Base-by-base conservation (phyloP, 257 asterid genomes). In the Solanum neorickii region DNA sequence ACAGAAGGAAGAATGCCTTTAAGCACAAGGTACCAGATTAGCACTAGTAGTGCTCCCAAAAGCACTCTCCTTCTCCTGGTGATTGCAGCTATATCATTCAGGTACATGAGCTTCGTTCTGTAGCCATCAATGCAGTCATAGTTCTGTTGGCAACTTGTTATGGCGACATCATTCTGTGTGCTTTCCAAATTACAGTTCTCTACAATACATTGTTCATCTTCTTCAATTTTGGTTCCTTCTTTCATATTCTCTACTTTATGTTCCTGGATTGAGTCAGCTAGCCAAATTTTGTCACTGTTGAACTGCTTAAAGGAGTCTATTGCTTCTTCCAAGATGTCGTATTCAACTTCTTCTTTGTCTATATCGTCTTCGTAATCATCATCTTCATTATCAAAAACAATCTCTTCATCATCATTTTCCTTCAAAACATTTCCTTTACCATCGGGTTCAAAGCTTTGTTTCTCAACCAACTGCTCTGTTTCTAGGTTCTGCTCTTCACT, bases 11-110 rank as follows among this genome's bases (percentile, higher is more conserved):
- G 18, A 27, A 27, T 27, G 68, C 66, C 0, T 80, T 27, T 47
- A 93, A 94, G 90, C 93, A 90, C 31, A 90, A 70, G 88, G 87
- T 88, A 86, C 42, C 93, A 90, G 6, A 91, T 69, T 31, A 92
- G 18, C 66, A 62, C 89, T 29, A 88, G 87, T 41, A 90, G 29
- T 41, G 69, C 56, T 74, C 89, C 89, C 8, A 89, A 59, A 39
- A 89, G 73, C 83, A 89, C 46, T 31, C 69, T 91, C 89, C 89
- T 56, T 59, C 83, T 83, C 14, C 69, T 87, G 41, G 91, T 84
- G 65, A 75, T 83, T 16, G 78, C 46, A 3, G 46, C 77, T 74
- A 69, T 41, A 84, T 47, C 84, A 88, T 82, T 77, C 90, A 44
- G 47, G 83, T 70, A 76, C 78, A 76, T 86, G 72, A 91, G 41